Evolutionary conservation across 2,329 filamentous ascomycete genomes (phyloP).

Genomic region (Amauroascus niger): DNA sequence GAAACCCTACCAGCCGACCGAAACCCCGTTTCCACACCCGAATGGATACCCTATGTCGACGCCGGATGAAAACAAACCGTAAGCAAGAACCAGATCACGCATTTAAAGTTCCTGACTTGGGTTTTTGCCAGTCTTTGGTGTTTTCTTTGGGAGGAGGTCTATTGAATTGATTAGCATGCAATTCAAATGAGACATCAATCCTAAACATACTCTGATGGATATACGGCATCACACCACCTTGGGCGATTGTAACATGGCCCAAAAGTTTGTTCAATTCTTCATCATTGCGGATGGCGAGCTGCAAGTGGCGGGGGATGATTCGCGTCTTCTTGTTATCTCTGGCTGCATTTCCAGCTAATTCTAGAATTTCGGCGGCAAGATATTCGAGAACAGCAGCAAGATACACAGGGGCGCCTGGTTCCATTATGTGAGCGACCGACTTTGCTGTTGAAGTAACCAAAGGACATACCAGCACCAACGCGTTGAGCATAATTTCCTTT

Average conservation of each 20-base stretch:
- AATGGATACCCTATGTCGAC: constrained; percentile 55
- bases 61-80: constrained; percentile 51
- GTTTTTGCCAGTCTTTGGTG: constrained; percentile 84
- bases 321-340: constrained; percentile 99
- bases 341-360: constrained; percentile 63
- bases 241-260: constrained; percentile 91
- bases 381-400: constrained; percentile 38
- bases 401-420: constrained; percentile 74
- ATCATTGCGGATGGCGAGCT: constrained; percentile 98
- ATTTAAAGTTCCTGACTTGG: constrained; percentile 87
- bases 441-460: background rate
- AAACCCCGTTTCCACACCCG: constrained; percentile 64
- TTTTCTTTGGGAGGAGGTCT: constrained; percentile 99
- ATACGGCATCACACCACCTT: constrained; percentile 94
- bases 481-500: constrained; percentile 99
- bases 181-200: background rate
- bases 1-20: constrained; percentile 50
- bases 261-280: constrained; percentile 99
- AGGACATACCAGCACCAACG: constrained; percentile 74
- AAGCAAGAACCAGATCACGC: constrained; percentile 43
- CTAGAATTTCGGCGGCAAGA: constrained; percentile 16
- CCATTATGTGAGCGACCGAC: background rate
- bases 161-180: constrained; percentile 20
- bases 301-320: constrained; percentile 98
- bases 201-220: constrained; percentile 81